Evolutionary conservation across 371 early-diverging fungal genomes (phyloP).

Genomic region (Thermomucor indicae-seudaticae): DNA sequence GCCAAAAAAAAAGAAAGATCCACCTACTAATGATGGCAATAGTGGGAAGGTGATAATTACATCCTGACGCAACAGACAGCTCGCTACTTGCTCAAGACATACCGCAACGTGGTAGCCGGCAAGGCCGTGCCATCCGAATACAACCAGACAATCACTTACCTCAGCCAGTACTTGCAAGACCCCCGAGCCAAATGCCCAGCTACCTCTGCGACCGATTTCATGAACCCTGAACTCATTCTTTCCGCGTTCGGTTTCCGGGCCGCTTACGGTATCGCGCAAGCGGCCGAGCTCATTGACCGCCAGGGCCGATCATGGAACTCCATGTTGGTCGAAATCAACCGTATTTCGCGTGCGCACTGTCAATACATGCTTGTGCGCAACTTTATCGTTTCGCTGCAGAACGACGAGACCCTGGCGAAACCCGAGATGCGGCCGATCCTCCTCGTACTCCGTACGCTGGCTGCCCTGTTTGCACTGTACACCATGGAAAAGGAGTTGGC

Average conservation of each 20-base stretch:
- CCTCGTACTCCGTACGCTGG: slow-evolving; percentile 42
- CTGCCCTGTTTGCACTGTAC: slow-evolving; percentile 57
- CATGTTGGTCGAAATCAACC: slow-evolving; percentile 58
- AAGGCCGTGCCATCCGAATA: slow-evolving; percentile 45
- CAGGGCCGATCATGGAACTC: slow-evolving; percentile 63
- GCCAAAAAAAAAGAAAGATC: neutral
- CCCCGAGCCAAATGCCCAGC: slow-evolving; percentile 54
- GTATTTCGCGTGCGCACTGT: slow-evolving; percentile 64
- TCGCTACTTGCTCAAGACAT: slow-evolving; percentile 62
- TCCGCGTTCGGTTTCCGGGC: slow-evolving; percentile 68
- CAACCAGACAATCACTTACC: slow-evolving; percentile 51
- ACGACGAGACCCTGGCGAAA: slow-evolving; percentile 24
- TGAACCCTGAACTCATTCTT: slow-evolving; percentile 59
- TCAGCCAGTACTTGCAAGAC: slow-evolving; percentile 45
- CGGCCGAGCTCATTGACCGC: slow-evolving; percentile 50
- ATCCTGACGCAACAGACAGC: slow-evolving; percentile 75
- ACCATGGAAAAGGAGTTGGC: slow-evolving; percentile 63
- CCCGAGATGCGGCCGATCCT: slow-evolving; percentile 19
- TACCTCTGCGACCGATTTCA: slow-evolving; percentile 40
- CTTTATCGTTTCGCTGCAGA: slow-evolving; percentile 48
- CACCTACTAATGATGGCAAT: neutral
- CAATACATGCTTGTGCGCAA: slow-evolving; percentile 58
- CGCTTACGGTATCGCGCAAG: slow-evolving; percentile 49
- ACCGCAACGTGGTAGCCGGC: slow-evolving; percentile 47
- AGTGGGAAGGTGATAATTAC: slow-evolving; percentile 79